Percentiles rank a stretch among this genome's conserved stretches.
phyloP scores from a whole-genome alignment of 2,329 filamentous ascomycete genomes.

The Xylariaceae sp. region DNA sequence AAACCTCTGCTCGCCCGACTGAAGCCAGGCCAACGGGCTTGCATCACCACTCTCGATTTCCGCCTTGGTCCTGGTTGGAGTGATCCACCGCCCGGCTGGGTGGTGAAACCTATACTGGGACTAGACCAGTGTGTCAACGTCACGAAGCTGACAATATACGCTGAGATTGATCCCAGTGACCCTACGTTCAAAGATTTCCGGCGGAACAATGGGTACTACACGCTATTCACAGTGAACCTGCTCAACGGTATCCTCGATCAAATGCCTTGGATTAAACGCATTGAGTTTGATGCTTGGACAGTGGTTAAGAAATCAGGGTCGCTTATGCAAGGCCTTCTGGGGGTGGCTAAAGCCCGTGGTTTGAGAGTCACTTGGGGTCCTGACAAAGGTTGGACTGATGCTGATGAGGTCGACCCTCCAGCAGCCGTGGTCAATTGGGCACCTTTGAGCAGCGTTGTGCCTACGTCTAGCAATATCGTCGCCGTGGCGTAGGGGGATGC shows the following conservation, averaged over 20 bases:
- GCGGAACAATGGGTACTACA: slow-evolving; percentile 65
- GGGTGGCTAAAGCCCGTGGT: slow-evolving; percentile 46
- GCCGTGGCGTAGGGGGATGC: slow-evolving; percentile 18
- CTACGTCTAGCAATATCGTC: slow-evolving; percentile 21
- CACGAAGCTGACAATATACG: slow-evolving; percentile 61
- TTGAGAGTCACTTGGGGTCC: slow-evolving; percentile 65
- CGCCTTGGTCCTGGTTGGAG: slow-evolving; percentile 72
- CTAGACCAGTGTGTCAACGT: slow-evolving; percentile 60
- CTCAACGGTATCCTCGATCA: slow-evolving; percentile 55
- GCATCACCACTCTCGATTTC: slow-evolving; percentile 64
- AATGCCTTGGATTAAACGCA: slow-evolving; percentile 52
- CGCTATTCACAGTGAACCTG: slow-evolving; percentile 60
- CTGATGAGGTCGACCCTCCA: slow-evolving; percentile 39
- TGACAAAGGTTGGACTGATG: slow-evolving; percentile 62
- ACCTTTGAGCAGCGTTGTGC: slow-evolving; percentile 17
- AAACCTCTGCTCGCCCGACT: slow-evolving; percentile 68
- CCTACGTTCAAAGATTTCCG: slow-evolving; percentile 67
- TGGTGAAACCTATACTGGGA: slow-evolving; percentile 62
- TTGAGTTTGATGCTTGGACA: slow-evolving; percentile 69
- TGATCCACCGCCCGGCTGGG: slow-evolving; percentile 68
- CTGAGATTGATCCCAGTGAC: slow-evolving; percentile 70
- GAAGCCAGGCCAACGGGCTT: slow-evolving; percentile 56
- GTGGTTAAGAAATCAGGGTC: slow-evolving; percentile 63
- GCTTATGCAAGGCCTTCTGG: slow-evolving; percentile 61
- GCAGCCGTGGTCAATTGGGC: slow-evolving; percentile 28